Percentiles rank a stretch among this genome's conserved stretches.
Conservation (phyloP, 805 yeast genomes). For the Zygoascus biomembranicola region DNA sequence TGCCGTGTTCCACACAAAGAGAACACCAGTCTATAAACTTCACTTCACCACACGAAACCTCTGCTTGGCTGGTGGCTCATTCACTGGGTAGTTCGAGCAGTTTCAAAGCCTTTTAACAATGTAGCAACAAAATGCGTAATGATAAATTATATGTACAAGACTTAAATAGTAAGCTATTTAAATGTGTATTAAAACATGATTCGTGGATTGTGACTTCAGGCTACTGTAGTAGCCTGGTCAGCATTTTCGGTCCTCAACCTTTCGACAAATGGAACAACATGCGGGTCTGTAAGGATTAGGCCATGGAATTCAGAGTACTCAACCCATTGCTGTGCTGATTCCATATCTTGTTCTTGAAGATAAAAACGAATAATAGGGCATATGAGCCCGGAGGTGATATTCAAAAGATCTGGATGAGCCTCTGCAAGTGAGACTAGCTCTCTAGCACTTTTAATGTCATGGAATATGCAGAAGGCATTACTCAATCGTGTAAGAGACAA, state of each 20-base stretch:
- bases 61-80: slow-evolving; percentile 90
- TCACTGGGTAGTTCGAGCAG: slow-evolving; percentile 31
- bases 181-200: background rate
- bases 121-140: background rate
- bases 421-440: slow-evolving; percentile 12
- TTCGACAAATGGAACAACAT: background rate
- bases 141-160: background rate
- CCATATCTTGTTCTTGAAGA: background rate
- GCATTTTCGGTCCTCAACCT: background rate
- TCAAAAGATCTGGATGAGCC: slow-evolving; percentile 6
- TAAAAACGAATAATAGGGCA: slow-evolving; percentile 11
- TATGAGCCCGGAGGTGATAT: slow-evolving; percentile 6
- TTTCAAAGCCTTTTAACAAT: background rate
- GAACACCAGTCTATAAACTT: slow-evolving; percentile 88
- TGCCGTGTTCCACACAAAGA: slow-evolving; percentile 89
- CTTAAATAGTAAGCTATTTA: background rate
- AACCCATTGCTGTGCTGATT: slow-evolving; percentile 7
- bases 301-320: slow-evolving; percentile 3
- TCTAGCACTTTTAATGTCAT: slow-evolving; percentile 13
- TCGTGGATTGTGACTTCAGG: background rate
- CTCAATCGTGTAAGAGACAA: slow-evolving; percentile 10
- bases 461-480: slow-evolving; percentile 9
- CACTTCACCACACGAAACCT: slow-evolving; percentile 86
- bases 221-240: background rate
- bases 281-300: background rate